These are phyloP conservation scores for Trichocladium antarcticum DNA, from an alignment of 495 filamentous ascomycete genomes.

Conservation along the genomic window DNA sequence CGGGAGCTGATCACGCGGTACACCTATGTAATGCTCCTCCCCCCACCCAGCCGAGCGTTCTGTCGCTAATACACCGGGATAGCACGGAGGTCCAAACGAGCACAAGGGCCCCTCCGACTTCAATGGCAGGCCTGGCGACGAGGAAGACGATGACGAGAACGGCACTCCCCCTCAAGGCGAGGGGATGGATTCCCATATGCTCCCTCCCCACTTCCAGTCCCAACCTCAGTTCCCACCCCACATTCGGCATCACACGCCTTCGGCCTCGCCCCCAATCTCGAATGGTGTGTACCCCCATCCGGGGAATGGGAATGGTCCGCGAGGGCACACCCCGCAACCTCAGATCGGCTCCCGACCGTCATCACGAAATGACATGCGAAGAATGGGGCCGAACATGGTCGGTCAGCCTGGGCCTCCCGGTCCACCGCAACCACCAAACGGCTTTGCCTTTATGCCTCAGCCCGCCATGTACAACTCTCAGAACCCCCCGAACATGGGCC, in stretches of 20 bases:
- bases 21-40: conserved; percentile 62
- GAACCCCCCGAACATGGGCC: conserved; percentile 39
- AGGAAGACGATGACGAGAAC: conserved; percentile 84
- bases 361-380: conserved; percentile 67
- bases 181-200: conserved; percentile 45
- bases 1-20: conserved; percentile 76
- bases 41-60: neutral
- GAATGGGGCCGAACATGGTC: conserved; percentile 60
- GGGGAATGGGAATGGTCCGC: conserved; percentile 31
- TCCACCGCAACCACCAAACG: conserved; percentile 57
- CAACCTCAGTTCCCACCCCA: conserved; percentile 55
- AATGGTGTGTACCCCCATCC: conserved; percentile 56
- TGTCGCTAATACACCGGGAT: conserved; percentile 22
- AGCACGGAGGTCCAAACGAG: conserved; percentile 89
- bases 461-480: conserved; percentile 77
- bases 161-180: conserved; percentile 53
- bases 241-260: conserved; percentile 71
- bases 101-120: conserved; percentile 95
- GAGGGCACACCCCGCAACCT: conserved; percentile 72
- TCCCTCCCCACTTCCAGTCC: conserved; percentile 66
- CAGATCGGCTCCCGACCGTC: conserved; percentile 65
- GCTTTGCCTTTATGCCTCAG: conserved; percentile 75
- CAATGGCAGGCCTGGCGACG: conserved; percentile 67
- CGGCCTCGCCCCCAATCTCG: conserved; percentile 77
- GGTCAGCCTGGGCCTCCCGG: conserved; percentile 50